phyloP scores from a whole-genome alignment of 2,329 filamentous ascomycete genomes.

The Alternaria panax region DNA sequence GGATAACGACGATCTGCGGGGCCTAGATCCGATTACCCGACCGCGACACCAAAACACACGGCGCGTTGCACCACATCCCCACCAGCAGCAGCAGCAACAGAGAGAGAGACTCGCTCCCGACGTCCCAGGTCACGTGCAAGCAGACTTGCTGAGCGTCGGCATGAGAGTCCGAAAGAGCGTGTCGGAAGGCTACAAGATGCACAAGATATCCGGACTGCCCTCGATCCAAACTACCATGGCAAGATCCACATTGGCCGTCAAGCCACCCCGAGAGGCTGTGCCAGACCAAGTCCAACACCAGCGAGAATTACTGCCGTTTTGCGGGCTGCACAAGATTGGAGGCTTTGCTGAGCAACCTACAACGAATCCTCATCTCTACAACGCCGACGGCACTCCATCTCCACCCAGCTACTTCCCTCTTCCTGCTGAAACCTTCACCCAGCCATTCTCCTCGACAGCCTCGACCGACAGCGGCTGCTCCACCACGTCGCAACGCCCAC shows the following conservation, averaged over 20 bases:
- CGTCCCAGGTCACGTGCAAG: conserved; percentile 73
- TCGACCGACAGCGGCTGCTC: conserved; percentile 40
- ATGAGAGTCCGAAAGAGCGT: conserved; percentile 95
- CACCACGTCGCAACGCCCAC: conserved; percentile 27
- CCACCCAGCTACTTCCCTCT: conserved; percentile 41
- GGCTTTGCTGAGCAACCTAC: conserved; percentile 69
- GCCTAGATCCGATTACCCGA: conserved; percentile 38
- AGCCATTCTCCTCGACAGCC: conserved; percentile 43
- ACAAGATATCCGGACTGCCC: conserved; percentile 47
- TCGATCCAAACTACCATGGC: conserved; percentile 38
- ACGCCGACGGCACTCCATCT: conserved; percentile 40
- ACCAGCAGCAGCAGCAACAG: conserved; percentile 14
- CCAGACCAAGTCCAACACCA: conserved; percentile 39
- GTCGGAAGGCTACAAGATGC: conserved; percentile 91
- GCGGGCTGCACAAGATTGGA: conserved; percentile 78
- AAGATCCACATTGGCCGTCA: conserved; percentile 30
- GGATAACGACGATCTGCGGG: conserved; percentile 35
- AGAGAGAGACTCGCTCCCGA: conserved; percentile 50
- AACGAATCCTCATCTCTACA: conserved; percentile 42
- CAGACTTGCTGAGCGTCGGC: conserved; percentile 86
- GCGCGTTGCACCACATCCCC: conserved; percentile 6
- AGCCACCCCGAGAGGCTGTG: conserved; percentile 31
- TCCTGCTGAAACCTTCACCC: conserved; percentile 43
- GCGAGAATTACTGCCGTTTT: conserved; percentile 79
- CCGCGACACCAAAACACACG: conserved; percentile 25